Conservation (phyloP, 2,329 filamentous ascomycete genomes). For the Pyrenophora graminea region DNA sequence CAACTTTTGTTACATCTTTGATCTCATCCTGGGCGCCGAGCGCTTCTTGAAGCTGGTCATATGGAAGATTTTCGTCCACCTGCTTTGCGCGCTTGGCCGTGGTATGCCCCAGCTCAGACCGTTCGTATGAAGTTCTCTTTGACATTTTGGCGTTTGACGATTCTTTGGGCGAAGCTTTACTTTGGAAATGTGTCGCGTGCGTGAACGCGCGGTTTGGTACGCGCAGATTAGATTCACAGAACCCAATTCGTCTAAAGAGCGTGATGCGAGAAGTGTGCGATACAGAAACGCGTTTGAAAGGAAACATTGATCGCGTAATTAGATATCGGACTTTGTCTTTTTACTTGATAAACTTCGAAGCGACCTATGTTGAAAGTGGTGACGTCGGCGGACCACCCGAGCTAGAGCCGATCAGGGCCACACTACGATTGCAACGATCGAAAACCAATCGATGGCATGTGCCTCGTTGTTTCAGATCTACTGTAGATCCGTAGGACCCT, state of each 20-base stretch:
- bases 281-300: conserved; percentile 4
- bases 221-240: neutral
- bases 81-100: conserved; percentile 56
- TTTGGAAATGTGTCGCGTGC: conserved; percentile 16
- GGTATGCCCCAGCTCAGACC: conserved; percentile 49
- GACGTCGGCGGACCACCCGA: conserved; percentile 27
- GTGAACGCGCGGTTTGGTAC: conserved; percentile 6
- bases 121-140: conserved; percentile 38
- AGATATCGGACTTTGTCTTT: conserved; percentile 5
- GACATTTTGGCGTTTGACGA: conserved; percentile 17
- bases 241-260: neutral
- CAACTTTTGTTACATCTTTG: conserved; percentile 48
- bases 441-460: conserved; percentile 19
- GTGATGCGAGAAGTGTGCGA: conserved; percentile 1
- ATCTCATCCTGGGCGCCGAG: conserved; percentile 48
- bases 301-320: conserved; percentile 14
- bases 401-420: conserved; percentile 25
- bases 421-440: conserved; percentile 26
- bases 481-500: conserved; percentile 19
- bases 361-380: conserved; percentile 20
- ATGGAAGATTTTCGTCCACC: conserved; percentile 53
- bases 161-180: conserved; percentile 9
- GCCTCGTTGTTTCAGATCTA: conserved; percentile 20
- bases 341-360: conserved; percentile 13
- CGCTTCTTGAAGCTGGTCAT: conserved; percentile 47